phyloP scores from a whole-genome alignment of 2,329 filamentous ascomycete genomes.

The Pleomassaria siparia region DNA sequence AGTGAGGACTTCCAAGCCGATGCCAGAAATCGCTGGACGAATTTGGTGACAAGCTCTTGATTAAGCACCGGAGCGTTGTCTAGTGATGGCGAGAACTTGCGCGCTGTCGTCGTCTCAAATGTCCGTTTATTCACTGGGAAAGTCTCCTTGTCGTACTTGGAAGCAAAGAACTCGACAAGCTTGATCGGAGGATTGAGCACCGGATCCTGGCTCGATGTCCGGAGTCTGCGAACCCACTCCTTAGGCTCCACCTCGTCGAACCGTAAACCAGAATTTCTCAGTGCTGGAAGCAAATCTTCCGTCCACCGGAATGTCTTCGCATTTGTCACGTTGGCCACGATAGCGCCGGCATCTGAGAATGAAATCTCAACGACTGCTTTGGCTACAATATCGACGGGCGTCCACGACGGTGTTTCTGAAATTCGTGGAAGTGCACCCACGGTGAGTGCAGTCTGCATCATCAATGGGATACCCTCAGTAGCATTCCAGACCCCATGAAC shows the following conservation, averaged over 20 bases:
- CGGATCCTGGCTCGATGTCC: conserved; percentile 52
- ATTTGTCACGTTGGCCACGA: conserved; percentile 59
- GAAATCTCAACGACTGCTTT: conserved; percentile 26
- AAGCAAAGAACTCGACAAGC: conserved; percentile 55
- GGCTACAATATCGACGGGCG: conserved; percentile 34
- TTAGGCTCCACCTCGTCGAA: conserved; percentile 28
- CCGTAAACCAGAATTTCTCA: conserved; percentile 46
- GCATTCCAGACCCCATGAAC: conserved; percentile 52
- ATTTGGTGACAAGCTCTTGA: conserved; percentile 17
- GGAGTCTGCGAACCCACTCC: conserved; percentile 35
- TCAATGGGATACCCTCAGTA: conserved; percentile 54
- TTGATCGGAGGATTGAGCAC: conserved; percentile 55
- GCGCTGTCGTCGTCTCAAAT: conserved; percentile 19
- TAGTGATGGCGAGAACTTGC: conserved; percentile 17
- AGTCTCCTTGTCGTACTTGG: conserved; percentile 50
- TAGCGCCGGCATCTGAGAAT: conserved; percentile 19
- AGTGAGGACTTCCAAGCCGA: conserved; percentile 14
- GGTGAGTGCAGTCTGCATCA: conserved; percentile 51
- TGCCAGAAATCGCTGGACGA: conserved; percentile 25
- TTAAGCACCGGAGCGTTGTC: conserved; percentile 17
- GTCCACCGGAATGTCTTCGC: conserved; percentile 55
- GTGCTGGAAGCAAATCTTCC: conserved; percentile 53
- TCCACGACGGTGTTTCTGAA: conserved; percentile 39
- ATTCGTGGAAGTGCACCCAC: conserved; percentile 50
- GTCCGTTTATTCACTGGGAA: conserved; percentile 13